A percentile compares a stretch with the other conserved stretches of the same genome.
phyloP scores from a whole-genome alignment of 768 basidiomycete genomes.

The Strobilomyces dryophilus region DNA sequence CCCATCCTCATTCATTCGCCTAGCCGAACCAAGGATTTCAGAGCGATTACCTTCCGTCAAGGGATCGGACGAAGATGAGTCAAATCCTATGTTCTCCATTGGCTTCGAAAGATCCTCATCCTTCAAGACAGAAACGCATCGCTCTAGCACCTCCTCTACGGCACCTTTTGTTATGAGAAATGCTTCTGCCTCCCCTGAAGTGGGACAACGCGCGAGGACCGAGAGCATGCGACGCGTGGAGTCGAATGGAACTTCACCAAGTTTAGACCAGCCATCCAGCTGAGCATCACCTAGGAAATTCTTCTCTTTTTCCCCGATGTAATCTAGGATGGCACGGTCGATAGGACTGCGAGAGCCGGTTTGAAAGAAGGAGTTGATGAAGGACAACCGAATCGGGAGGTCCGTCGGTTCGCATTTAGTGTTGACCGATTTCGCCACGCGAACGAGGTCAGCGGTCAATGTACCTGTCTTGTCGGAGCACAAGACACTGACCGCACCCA shows the following conservation, averaged over 20 bases:
- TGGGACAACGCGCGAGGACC: conserved; percentile 28
- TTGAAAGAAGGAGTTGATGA: conserved; percentile 31
- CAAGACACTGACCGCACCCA: conserved; percentile 50
- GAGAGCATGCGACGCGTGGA: conserved; percentile 35
- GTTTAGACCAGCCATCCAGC: conserved; percentile 25
- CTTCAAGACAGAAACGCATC: conserved; percentile 21
- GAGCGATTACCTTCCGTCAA: conserved; percentile 20
- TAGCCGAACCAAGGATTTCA: conserved; percentile 24
- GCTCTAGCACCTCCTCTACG: conserved; percentile 32
- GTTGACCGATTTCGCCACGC: conserved; percentile 32
- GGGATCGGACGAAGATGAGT: conserved; percentile 10
- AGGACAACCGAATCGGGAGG: conserved; percentile 27
- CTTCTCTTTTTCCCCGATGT: conserved; percentile 15
- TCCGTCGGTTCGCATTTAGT: conserved; percentile 18
- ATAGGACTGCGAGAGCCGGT: conserved; percentile 36
- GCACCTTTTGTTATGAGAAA: conserved; percentile 30
- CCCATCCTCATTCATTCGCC: conserved; percentile 29
- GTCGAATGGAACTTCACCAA: conserved; percentile 35
- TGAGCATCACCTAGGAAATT: conserved; percentile 2
- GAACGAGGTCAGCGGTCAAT: conserved; percentile 39
- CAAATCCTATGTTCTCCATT: conserved; percentile 12
- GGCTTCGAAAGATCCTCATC: conserved; percentile 14
- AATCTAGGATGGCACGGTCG: conserved; percentile 32
- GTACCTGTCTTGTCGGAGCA: conserved; percentile 72
- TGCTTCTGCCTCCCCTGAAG: conserved; percentile 13